These are phyloP conservation scores for Aspergillus intermedius DNA, from an alignment of 2,329 filamentous ascomycete species.

Conservation along the genomic window DNA sequence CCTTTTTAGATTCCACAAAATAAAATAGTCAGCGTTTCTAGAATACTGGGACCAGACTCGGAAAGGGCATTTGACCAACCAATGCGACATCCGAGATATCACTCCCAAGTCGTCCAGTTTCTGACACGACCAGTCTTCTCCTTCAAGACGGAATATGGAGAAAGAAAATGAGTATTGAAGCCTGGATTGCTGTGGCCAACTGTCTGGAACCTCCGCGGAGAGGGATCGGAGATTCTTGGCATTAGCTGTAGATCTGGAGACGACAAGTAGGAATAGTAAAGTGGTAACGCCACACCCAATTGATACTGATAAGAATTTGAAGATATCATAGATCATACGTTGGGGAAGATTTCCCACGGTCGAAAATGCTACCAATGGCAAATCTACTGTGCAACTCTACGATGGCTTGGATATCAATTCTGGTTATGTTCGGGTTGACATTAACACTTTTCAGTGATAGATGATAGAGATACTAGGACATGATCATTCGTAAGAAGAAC, in stretches of 20 bases:
- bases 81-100: not conserved
- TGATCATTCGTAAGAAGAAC: slow-evolving; percentile 8
- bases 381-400: too few relatives aligned
- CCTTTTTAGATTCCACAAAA: not conserved
- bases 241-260: too few relatives aligned
- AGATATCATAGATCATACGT: too few relatives aligned
- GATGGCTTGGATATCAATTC: not conserved
- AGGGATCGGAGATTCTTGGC: too few relatives aligned
- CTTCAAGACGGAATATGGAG: not conserved
- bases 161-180: not conserved
- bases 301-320: too few relatives aligned
- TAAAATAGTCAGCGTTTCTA: not conserved
- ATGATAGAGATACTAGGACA: slow-evolving; percentile 8
- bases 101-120: not conserved
- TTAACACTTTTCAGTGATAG: slow-evolving; percentile 1
- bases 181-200: too few relatives aligned
- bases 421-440: not conserved
- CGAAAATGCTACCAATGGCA: too few relatives aligned
- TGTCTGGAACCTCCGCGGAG: too few relatives aligned
- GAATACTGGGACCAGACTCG: too few relatives aligned
- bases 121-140: not conserved
- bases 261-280: too few relatives aligned
- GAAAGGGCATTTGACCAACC: not conserved
- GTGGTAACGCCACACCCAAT: too few relatives aligned
- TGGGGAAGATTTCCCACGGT: too few relatives aligned